Evolutionary conservation across 2,329 filamentous ascomycete genomes (phyloP).

Genomic region (Botryosphaeria dothidea): DNA sequence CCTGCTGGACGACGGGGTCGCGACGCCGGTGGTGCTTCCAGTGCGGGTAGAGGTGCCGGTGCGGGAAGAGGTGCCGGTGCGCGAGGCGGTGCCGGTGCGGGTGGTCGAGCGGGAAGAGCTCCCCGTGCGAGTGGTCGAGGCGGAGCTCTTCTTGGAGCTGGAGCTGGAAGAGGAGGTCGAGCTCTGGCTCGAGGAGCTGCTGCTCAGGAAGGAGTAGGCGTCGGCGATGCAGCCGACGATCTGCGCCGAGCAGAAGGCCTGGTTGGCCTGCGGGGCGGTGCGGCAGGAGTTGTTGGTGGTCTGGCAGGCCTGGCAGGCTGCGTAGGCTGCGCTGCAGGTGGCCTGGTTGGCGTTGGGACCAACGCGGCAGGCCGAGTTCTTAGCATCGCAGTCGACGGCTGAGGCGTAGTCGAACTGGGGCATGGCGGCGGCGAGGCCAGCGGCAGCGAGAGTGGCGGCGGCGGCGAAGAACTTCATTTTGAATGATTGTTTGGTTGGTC

Average conservation of each 20-base stretch:
- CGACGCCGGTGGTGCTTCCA: no score
- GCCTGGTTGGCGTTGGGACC: neutral
- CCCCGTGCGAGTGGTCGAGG: neutral
- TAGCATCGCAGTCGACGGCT: neutral
- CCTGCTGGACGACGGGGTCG: neutral
- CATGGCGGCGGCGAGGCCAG: neutral
- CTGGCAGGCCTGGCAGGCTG: neutral
- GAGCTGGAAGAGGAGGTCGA: neutral
- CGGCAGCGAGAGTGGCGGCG: constrained; percentile 1
- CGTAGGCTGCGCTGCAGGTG: neutral
- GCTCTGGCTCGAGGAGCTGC: neutral
- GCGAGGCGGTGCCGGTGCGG: neutral
- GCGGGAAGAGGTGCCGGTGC: no score
- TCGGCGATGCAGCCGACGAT: neutral
- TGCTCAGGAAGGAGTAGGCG: neutral
- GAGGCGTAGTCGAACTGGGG: neutral
- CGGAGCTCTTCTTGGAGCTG: neutral
- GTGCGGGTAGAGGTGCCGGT: neutral
- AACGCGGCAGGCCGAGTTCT: neutral
- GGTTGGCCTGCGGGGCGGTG: neutral
- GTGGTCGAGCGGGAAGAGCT: neutral
- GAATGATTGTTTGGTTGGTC: neutral
- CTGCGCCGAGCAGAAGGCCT: neutral
- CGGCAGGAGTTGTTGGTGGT: neutral
- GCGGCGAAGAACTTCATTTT: constrained; percentile 7